Evolutionary conservation across 208 protist genomes (phyloP).

Genomic region (Trypanosoma boissoni): DNA sequence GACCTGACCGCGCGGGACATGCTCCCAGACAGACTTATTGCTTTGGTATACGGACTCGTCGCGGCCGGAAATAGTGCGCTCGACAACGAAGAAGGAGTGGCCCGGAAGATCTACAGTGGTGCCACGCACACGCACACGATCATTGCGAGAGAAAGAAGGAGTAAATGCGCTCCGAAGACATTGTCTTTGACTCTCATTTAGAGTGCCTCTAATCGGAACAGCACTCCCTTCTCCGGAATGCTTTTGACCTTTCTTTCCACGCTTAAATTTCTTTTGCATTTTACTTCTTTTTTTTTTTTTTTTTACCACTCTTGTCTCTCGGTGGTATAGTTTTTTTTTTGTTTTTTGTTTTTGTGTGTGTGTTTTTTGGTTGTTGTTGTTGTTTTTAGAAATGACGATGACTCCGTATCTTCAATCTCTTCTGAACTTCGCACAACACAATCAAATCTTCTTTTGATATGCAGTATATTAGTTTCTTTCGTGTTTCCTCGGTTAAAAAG

Average conservation of each 20-base stretch:
- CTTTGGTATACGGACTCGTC: conserved; percentile 66
- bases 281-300: background rate
- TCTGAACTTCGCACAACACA: too few species aligned
- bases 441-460: background rate
- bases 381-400: too few species aligned
- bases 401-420: too few species aligned
- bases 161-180: conserved; percentile 55
- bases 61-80: conserved; percentile 50
- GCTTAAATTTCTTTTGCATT: background rate
- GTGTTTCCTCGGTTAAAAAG: too few species aligned
- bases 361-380: too few species aligned
- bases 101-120: conserved; percentile 41
- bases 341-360: background rate
- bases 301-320: background rate
- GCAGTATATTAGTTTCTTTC: too few species aligned
- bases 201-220: too few species aligned
- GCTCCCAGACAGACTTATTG: conserved; percentile 78
- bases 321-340: background rate
- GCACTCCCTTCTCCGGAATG: too few species aligned
- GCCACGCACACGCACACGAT: conserved; percentile 50
- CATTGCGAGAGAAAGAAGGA: conserved; percentile 49
- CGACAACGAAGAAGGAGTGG: conserved; percentile 49
- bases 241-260: background rate
- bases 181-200: conserved; percentile 33
- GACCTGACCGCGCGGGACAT: conserved; percentile 66